These are phyloP conservation scores for Colletotrichum sojae DNA, from an alignment of 2,329 filamentous ascomycete species.

Conservation along the genomic window DNA sequence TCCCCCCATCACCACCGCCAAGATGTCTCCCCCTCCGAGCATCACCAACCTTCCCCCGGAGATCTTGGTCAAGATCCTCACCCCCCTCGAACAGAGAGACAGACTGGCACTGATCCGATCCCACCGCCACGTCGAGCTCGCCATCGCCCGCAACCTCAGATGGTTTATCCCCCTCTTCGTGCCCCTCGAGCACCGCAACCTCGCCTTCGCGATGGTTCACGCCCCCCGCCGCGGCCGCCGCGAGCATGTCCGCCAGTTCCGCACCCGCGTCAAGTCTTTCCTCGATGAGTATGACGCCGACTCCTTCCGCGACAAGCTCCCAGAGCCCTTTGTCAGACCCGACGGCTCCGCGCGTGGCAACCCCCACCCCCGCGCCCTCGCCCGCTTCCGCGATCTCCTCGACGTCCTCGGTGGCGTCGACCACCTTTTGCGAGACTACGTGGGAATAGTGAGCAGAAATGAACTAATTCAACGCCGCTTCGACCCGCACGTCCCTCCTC, in stretches of 20 bases:
- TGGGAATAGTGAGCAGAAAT: neutral
- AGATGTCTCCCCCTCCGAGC: neutral
- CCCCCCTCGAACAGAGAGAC: neutral
- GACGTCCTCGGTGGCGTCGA: neutral
- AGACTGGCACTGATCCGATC: conserved; percentile 7
- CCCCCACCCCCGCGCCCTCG: neutral
- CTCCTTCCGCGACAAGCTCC: neutral
- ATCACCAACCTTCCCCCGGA: neutral
- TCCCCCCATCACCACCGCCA: neutral
- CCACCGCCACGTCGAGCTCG: neutral
- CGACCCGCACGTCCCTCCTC: no score
- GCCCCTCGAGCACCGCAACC: neutral
- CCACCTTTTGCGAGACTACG: neutral
- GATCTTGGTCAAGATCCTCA: neutral
- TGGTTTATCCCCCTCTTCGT: conserved; percentile 4
- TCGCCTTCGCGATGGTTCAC: neutral
- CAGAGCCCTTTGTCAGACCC: neutral
- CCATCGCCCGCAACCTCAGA: neutral
- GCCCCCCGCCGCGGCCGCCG: conserved; percentile 1
- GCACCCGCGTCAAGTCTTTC: conserved; percentile 5
- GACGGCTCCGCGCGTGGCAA: neutral
- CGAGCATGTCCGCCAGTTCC: conserved; percentile 23
- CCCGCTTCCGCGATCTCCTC: conserved; percentile 10
- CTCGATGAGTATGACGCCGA: neutral
- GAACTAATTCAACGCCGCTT: no score